These are phyloP conservation scores for Colletotrichum cordylinicola DNA, from an alignment of 2,329 filamentous ascomycete species.

Conservation along the genomic window DNA sequence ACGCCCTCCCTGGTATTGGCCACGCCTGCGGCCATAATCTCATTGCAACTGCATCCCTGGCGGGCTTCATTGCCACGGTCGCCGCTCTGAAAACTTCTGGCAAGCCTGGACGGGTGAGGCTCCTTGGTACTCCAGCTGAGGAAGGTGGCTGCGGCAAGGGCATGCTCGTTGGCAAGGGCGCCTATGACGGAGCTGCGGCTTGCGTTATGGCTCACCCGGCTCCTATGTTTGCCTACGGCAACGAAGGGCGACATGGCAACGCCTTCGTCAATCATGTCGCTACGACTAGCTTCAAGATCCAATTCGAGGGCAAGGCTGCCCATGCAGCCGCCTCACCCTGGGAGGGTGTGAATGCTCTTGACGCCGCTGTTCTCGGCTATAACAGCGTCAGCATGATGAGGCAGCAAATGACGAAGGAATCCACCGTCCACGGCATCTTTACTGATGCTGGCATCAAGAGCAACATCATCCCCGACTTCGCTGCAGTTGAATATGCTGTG, in stretches of 20 bases:
- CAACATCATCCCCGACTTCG: neutral
- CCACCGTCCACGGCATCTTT: constrained; percentile 51
- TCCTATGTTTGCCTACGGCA: neutral
- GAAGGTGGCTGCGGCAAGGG: neutral
- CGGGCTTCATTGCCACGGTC: neutral
- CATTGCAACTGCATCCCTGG: neutral
- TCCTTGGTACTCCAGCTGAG: neutral
- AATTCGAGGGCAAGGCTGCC: neutral
- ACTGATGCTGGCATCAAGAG: neutral
- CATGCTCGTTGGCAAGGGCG: neutral
- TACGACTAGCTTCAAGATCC: neutral
- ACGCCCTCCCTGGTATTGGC: neutral
- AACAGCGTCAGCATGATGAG: constrained; percentile 35
- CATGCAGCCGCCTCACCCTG: constrained; percentile 46
- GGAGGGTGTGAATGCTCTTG: constrained; percentile 47
- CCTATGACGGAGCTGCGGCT: neutral
- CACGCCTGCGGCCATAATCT: neutral
- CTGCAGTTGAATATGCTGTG: neutral
- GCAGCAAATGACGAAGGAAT: constrained; percentile 46
- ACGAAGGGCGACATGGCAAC: neutral
- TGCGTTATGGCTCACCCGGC: neutral
- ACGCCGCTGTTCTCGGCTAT: constrained; percentile 36
- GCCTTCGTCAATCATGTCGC: neutral
- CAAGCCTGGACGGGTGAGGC: neutral
- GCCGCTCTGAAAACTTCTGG: neutral